Percentiles rank a stretch among this genome's conserved stretches.
Evolutionary conservation across 805 yeast genomes (phyloP).

Genomic region (Maudiozyma barnettii): DNA sequence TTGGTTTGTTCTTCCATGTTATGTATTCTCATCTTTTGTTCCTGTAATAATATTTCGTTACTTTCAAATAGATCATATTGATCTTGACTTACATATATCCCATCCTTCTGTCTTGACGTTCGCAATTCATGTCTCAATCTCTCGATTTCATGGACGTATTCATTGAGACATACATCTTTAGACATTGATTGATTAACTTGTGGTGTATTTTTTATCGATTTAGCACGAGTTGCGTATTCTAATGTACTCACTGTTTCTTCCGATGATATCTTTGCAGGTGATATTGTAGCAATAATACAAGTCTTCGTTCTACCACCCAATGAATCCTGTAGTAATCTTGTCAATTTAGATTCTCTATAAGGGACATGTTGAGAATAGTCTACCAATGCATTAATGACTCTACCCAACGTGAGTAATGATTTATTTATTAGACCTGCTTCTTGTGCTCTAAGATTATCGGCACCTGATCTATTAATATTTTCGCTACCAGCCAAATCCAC

Average conservation of each 20-base stretch:
- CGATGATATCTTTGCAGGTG: slow-evolving; percentile 62
- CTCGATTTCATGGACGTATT: slow-evolving; percentile 47
- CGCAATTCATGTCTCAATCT: slow-evolving; percentile 48
- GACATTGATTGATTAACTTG: slow-evolving; percentile 54
- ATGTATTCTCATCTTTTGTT: slow-evolving; percentile 39
- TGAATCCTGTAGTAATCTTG: slow-evolving; percentile 70
- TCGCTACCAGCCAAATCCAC: slow-evolving; percentile 96
- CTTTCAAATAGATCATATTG: slow-evolving; percentile 36
- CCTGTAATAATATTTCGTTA: slow-evolving; percentile 39
- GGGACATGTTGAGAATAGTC: slow-evolving; percentile 66
- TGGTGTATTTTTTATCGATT: slow-evolving; percentile 59
- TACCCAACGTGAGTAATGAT: slow-evolving; percentile 71
- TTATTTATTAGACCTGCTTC: slow-evolving; percentile 91
- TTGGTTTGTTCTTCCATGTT: slow-evolving; percentile 41
- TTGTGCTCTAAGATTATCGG: slow-evolving; percentile 70
- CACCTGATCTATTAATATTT: slow-evolving; percentile 76
- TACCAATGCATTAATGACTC: slow-evolving; percentile 70
- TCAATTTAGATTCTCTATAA: slow-evolving; percentile 73
- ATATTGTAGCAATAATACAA: slow-evolving; percentile 70
- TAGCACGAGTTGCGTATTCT: slow-evolving; percentile 77
- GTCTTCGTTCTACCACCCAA: slow-evolving; percentile 81
- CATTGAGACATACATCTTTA: slow-evolving; percentile 44
- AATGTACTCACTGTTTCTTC: slow-evolving; percentile 75
- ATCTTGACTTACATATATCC: slow-evolving; percentile 49
- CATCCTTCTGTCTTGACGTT: slow-evolving; percentile 57